Evolutionary conservation across 139 green algal genomes (phyloP).

Genomic region (Edaphochlamys debaryana): DNA sequence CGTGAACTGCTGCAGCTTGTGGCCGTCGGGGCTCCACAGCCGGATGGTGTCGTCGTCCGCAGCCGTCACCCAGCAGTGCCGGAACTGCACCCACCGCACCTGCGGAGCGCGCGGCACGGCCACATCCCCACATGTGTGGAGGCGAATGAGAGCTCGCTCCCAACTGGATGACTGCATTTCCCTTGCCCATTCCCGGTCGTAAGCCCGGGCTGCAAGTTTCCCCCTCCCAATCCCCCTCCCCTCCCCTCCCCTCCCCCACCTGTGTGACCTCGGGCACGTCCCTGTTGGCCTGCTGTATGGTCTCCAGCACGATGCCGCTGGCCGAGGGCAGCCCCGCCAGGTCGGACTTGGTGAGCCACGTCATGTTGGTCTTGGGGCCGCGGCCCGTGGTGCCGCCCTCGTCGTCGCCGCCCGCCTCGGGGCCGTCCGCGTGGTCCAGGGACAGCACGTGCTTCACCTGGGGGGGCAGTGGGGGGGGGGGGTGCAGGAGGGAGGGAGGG

Average conservation of each 20-base stretch:
- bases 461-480: no score
- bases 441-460: conserved; percentile 43
- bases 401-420: conserved; percentile 14
- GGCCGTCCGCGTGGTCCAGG: conserved; percentile 27
- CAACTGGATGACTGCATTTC: no score
- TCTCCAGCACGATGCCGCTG: conserved; percentile 62
- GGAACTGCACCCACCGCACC: conserved; percentile 69
- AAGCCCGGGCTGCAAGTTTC: no score
- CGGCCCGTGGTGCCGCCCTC: not conserved
- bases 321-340: conserved; percentile 28
- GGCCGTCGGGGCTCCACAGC: conserved; percentile 63
- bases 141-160: no score
- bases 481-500: no score
- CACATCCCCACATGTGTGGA: no score
- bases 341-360: conserved; percentile 50
- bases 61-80: conserved; percentile 71
- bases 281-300: conserved; percentile 57
- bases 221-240: not conserved
- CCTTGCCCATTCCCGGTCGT: no score
- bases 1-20: conserved; percentile 57
- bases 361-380: conserved; percentile 45
- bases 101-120: conserved; percentile 29
- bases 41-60: conserved; percentile 78
- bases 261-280: conserved; percentile 79
- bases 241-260: conserved; percentile 45